Base-by-base conservation (phyloP, 2,329 filamentous ascomycete genomes). In the Dactylonectria macrodidyma region DNA sequence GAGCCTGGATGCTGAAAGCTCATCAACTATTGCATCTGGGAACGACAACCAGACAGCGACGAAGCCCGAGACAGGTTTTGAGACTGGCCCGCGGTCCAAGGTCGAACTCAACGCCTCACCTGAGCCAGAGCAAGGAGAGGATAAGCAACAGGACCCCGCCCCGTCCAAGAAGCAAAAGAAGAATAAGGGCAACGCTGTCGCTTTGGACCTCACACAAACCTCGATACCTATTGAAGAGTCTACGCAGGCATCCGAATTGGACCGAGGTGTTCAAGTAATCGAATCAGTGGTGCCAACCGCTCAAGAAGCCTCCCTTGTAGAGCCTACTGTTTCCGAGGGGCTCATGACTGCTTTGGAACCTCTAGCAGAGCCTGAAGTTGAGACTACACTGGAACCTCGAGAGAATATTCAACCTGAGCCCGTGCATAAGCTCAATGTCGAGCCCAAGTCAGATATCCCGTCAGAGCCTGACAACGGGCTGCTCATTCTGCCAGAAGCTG, bases 401-500 rank as follows among this genome's bases (percentile, higher is more conserved):
- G 33, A 30, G 24, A 38, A 52, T 22, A n/a, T 22, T 33, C n/a
- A 22, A 41, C 22, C 12, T 3, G 14, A 60, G 6, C 10, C n/a
- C 5, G 19, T 33, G 16, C 16, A 14, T 7, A 22, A 24, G n/a
- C 24, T 54, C 30, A 33, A 54, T 36, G 51, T 30, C 22, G 50
- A 44, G 30, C 16, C 30, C 33, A 41, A 56, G 6, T n/a, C 38
- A 44, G 44, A 68, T 26, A 44, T 22, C 33, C 5, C 44, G 30
- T 30, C 30, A 2, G 54, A 60, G 22, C 24, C 22, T 52, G 24
- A 66, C 66, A 61, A 44, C 34, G 62, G 54, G 46, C 14, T 58
- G 44, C 24, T 54, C 59, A 51, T 38, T 48, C 34, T 64, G 64
- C 33, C 24, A 5, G 60, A 66, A 60, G 46, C 58, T 47, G 48